These are phyloP conservation scores for Symbiotaphrina buchneri DNA, from an alignment of 495 filamentous ascomycete genomes.

Conservation along the genomic window DNA sequence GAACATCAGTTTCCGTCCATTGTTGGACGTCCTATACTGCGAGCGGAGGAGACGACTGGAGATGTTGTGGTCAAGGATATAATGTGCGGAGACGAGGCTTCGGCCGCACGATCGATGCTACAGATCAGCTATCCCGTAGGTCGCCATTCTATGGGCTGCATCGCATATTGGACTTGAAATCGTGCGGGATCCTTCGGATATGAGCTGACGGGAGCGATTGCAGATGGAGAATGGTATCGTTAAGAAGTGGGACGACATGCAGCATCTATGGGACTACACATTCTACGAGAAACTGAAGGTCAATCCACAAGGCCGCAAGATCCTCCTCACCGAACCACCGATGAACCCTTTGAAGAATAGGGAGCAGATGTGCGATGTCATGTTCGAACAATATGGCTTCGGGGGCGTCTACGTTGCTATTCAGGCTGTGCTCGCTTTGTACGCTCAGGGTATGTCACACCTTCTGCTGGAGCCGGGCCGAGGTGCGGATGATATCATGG, in stretches of 20 bases:
- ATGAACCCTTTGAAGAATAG: conserved; percentile 94
- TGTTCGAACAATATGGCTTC: conserved; percentile 94
- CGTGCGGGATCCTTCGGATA: conserved; percentile 1
- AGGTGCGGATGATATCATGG: neutral
- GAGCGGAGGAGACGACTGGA: conserved; percentile 67
- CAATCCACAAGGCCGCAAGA: conserved; percentile 81
- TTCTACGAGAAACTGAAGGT: conserved; percentile 93
- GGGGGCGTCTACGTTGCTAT: conserved; percentile 97
- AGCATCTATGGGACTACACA: conserved; percentile 97
- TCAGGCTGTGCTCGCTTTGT: conserved; percentile 90
- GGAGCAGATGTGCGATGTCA: conserved; percentile 93
- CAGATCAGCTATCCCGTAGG: conserved; percentile 88
- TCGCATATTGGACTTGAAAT: conserved; percentile 5
- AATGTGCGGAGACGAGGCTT: conserved; percentile 98
- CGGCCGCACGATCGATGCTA: conserved; percentile 83
- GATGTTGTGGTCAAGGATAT: conserved; percentile 91
- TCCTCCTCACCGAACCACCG: conserved; percentile 91
- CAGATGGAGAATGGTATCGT: conserved; percentile 99
- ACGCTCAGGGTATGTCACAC: conserved; percentile 58
- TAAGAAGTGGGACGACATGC: conserved; percentile 99
- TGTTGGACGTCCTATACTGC: conserved; percentile 91
- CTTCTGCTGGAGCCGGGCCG: too few species aligned
- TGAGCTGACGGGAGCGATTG: too few species aligned
- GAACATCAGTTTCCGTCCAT: conserved; percentile 97
- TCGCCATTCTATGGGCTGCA: neutral